Evolutionary conservation across 2,329 filamentous ascomycete genomes (phyloP), one percentile per base, ranked within the genome.

Genomic region (Colletotrichum sublineola): DNA sequence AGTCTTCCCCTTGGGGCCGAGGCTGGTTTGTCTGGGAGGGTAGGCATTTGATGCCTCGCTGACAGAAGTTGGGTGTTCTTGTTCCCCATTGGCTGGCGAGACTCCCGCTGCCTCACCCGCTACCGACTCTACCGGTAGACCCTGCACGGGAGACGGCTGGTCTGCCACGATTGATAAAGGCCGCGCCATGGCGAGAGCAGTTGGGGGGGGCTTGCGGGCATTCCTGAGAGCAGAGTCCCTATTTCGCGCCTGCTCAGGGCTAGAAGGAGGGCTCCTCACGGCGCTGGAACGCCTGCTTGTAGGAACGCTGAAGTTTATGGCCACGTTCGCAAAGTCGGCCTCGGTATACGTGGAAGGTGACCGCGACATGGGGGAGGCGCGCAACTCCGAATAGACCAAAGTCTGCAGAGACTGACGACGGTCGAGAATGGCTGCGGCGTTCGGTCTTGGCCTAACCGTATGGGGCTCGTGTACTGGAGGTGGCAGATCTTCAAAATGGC

Each of bases 91-190:
- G 33, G 24, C 29, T 29, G 52, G 70, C 11, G 50, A 24, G 38
- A 46, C 38, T 9, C 24, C 38, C 14, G 40, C 8, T 11, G 42
- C 42, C 33, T 75, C 46, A 58, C 60, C 31, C 64, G 48, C 55
- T 56, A 55, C 15, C 29, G 65, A 18, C 63, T 71, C 68, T 14
- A 24, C 24, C 24, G 24, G 24, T 24, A 60, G 50, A n/a, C 38
- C 44, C 20, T 56, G 57, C 73, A 72, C 76, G 1, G 86, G 86
- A 0, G 87, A 88, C 0, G 87, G 86, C 57, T 88, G 84, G 70
- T 90, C 88, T 63, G 85, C 79, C 2, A 90, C 87, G 58, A 88
- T 84, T 1, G 88, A 90, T 12, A 90, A 79, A 1, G 87, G 86
- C 7, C 87, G 83, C 1, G 87, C 84, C 71, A 86, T 83, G 36